Conservation (phyloP, 768 basidiomycete genomes). For the Hemileccinum impolitum region DNA sequence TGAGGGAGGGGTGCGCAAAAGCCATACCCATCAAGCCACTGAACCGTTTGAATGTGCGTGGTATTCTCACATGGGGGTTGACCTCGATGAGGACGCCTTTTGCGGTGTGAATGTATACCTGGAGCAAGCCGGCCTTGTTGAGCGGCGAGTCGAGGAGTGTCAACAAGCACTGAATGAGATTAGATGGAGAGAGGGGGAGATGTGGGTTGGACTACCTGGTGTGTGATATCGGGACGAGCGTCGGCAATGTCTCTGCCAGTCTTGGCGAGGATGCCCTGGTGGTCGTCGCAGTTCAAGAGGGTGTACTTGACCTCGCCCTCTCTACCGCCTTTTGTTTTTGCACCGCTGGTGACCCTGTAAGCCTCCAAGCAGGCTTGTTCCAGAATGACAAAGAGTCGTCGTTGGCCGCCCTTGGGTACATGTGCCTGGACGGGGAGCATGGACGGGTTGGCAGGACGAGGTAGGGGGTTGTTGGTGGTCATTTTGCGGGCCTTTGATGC, state of each 20-base stretch:
- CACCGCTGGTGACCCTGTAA: conserved; percentile 73
- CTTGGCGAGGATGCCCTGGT: conserved; percentile 97
- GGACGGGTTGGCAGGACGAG: conserved; percentile 51
- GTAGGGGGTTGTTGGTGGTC: conserved; percentile 22
- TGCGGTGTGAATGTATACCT: conserved; percentile 98
- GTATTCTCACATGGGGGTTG: conserved; percentile 96
- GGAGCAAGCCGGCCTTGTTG: conserved; percentile 94
- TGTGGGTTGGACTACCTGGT: conserved; percentile 65
- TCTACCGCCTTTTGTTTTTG: conserved; percentile 48
- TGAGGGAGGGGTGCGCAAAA: background rate
- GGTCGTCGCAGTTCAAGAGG: conserved; percentile 96
- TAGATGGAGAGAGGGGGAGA: conserved; percentile 1
- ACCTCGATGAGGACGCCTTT: conserved; percentile 97
- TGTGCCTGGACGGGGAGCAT: conserved; percentile 84
- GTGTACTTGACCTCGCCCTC: conserved; percentile 91
- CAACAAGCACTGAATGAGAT: conserved; percentile 77
- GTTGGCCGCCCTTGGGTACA: conserved; percentile 57
- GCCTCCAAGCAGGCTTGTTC: conserved; percentile 96
- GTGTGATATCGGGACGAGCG: conserved; percentile 98
- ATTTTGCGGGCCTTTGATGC: conserved; percentile 54
- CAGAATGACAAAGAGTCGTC: conserved; percentile 84
- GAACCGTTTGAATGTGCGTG: conserved; percentile 97
- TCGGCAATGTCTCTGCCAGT: conserved; percentile 98
- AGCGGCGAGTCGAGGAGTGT: conserved; percentile 96
- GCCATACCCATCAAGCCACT: conserved; percentile 93